Evolutionary conservation across 1,284 basidiomycete species (phyloP).

Genomic region (Vanrija humicola): DNA sequence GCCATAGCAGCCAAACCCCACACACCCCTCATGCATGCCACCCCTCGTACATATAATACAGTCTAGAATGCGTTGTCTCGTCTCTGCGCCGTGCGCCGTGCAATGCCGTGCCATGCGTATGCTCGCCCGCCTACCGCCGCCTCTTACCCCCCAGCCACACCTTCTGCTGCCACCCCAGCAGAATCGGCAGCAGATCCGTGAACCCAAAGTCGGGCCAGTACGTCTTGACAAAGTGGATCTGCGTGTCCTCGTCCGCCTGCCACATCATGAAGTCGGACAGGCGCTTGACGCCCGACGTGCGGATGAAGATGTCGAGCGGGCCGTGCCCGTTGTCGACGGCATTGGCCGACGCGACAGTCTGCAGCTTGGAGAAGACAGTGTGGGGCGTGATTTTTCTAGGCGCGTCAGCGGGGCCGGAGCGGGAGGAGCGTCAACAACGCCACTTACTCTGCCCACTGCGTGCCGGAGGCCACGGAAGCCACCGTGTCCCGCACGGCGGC

Average conservation of each 20-base stretch:
- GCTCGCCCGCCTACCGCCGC: constrained; percentile 5
- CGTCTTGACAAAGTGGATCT: constrained; percentile 83
- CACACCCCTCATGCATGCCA: too few species aligned
- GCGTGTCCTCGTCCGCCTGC: constrained; percentile 73
- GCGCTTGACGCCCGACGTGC: constrained; percentile 86
- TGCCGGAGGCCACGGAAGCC: constrained; percentile 51
- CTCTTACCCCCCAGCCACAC: constrained; percentile 46
- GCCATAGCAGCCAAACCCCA: too few species aligned
- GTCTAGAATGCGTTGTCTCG: not conserved
- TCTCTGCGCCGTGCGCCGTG: constrained; percentile 12
- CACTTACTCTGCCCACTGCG: not conserved
- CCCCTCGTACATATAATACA: not conserved
- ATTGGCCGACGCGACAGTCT: constrained; percentile 11
- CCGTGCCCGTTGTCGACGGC: constrained; percentile 10
- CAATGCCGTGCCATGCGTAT: not conserved
- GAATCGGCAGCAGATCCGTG: constrained; percentile 75
- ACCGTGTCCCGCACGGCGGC: constrained; percentile 65
- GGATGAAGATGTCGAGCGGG: constrained; percentile 76
- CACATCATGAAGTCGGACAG: constrained; percentile 90
- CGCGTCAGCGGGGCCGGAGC: not conserved
- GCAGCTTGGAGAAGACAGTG: constrained; percentile 5
- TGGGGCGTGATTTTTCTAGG: constrained; percentile 1
- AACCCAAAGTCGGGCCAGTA: constrained; percentile 97
- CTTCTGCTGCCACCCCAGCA: constrained; percentile 79
- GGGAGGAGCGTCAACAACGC: too few species aligned